These are phyloP conservation scores for Candida hispaniensis DNA, from an alignment of 805 yeast genomes.

Conservation along the genomic window DNA sequence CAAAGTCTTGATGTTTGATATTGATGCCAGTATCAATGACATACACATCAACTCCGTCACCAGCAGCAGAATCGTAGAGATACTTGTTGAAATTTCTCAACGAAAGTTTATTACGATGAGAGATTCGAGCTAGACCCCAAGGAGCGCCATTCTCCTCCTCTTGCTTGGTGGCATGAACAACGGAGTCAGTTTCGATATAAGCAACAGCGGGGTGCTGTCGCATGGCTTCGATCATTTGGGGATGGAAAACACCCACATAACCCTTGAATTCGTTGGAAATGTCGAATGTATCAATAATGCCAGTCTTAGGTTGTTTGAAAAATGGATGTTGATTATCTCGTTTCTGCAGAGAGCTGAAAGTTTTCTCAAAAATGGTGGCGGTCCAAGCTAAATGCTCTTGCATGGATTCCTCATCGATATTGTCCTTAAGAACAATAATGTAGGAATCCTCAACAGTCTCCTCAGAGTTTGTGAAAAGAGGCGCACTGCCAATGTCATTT, in stretches of 20 bases:
- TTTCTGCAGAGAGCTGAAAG: slow-evolving; percentile 22
- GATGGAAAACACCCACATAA: slow-evolving; percentile 76
- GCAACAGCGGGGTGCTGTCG: slow-evolving; percentile 46
- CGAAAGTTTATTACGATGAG: slow-evolving; percentile 53
- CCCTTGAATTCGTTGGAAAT: slow-evolving; percentile 55
- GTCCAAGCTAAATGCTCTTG: slow-evolving; percentile 62
- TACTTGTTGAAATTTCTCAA: slow-evolving; percentile 50
- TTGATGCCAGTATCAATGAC: slow-evolving; percentile 73
- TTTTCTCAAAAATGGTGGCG: slow-evolving; percentile 30
- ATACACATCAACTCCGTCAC: slow-evolving; percentile 60
- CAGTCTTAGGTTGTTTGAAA: slow-evolving; percentile 19
- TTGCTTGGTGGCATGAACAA: slow-evolving; percentile 38
- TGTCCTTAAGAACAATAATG: slow-evolving; percentile 74
- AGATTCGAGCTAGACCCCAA: slow-evolving; percentile 65
- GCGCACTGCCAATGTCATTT: slow-evolving; percentile 30
- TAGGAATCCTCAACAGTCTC: slow-evolving; percentile 35
- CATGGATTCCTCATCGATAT: slow-evolving; percentile 41
- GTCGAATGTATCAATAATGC: slow-evolving; percentile 33
- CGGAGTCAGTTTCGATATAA: slow-evolving; percentile 52
- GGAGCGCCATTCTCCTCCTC: slow-evolving; percentile 55
- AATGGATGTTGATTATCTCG: slow-evolving; percentile 34
- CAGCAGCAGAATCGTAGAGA: slow-evolving; percentile 49
- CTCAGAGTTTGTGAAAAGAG: slow-evolving; percentile 36
- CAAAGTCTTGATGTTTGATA: slow-evolving; percentile 43
- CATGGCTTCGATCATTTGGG: slow-evolving; percentile 61